phyloP scores from a whole-genome alignment of 305 asterid genomes.

The Fraxinus velutina region DNA sequence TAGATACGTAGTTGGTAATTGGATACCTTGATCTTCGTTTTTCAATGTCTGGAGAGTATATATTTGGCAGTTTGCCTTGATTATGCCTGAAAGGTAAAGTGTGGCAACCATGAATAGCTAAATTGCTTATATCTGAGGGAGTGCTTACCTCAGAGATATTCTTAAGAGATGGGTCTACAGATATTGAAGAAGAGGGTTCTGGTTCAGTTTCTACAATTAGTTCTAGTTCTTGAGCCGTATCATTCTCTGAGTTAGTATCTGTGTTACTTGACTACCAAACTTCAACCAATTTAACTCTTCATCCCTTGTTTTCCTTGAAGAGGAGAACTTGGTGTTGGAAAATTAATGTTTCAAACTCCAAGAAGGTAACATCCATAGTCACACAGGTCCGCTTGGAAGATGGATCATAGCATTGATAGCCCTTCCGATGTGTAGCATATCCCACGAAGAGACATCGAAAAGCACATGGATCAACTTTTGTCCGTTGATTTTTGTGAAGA shows the following conservation, averaged over 20 bases:
- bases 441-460: neutral
- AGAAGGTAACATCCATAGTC: neutral
- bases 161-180: neutral
- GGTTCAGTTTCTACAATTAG: neutral
- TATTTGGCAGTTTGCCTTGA: no score
- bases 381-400: neutral
- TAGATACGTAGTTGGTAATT: no score
- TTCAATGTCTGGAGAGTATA: no score
- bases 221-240: neutral
- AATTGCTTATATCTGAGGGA: no score
- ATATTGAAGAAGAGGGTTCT: neutral
- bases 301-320: neutral
- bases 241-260: neutral
- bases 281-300: neutral
- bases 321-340: neutral
- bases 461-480: no score
- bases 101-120: no score
- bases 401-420: neutral
- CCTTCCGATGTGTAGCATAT: neutral
- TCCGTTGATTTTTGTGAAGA: neutral
- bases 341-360: neutral
- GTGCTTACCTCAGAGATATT: neutral
- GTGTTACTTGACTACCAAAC: neutral
- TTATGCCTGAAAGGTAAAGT: no score
- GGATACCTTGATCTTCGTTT: no score